Evolutionary conservation across 2,329 filamentous ascomycete genomes (phyloP).

Genomic region (Epichloe elymi): DNA sequence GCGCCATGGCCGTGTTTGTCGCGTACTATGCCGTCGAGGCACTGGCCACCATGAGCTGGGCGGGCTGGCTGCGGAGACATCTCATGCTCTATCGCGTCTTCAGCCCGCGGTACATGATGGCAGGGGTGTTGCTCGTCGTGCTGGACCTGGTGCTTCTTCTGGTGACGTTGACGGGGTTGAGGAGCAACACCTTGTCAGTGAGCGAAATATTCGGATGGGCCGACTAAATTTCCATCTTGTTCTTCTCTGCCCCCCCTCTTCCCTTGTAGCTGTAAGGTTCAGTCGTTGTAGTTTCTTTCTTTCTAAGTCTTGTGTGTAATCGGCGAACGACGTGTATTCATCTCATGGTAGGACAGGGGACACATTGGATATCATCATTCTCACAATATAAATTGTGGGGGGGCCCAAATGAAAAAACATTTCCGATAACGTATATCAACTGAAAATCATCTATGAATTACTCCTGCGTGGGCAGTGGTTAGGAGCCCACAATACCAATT

Average conservation of each 20-base stretch:
- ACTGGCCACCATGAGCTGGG: slow-evolving; percentile 80
- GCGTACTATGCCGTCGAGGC: slow-evolving; percentile 74
- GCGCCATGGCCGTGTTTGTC: slow-evolving; percentile 61
- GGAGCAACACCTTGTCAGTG: slow-evolving; percentile 66
- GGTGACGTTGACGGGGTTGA: slow-evolving; percentile 59
- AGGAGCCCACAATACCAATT: too few relatives aligned
- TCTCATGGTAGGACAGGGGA: too few relatives aligned
- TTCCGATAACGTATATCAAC: too few relatives aligned
- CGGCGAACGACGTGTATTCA: too few relatives aligned
- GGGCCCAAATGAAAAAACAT: too few relatives aligned
- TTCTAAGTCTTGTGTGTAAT: too few relatives aligned
- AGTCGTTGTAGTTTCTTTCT: too few relatives aligned
- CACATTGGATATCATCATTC: too few relatives aligned
- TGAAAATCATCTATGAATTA: too few relatives aligned
- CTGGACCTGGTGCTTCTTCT: slow-evolving; percentile 64
- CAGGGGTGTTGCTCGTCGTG: slow-evolving; percentile 54
- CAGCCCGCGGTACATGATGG: slow-evolving; percentile 79
- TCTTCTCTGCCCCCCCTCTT: too few relatives aligned
- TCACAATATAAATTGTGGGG: too few relatives aligned
- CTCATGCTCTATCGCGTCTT: slow-evolving; percentile 97
- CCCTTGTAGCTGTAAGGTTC: not conserved
- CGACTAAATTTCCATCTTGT: slow-evolving; percentile 20
- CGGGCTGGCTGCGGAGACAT: slow-evolving; percentile 75
- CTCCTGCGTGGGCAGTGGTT: too few relatives aligned
- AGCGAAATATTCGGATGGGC: slow-evolving; percentile 81